phyloP scores from a whole-genome alignment of 108 stramenopile species.

The Skeletonema costatum region DNA sequence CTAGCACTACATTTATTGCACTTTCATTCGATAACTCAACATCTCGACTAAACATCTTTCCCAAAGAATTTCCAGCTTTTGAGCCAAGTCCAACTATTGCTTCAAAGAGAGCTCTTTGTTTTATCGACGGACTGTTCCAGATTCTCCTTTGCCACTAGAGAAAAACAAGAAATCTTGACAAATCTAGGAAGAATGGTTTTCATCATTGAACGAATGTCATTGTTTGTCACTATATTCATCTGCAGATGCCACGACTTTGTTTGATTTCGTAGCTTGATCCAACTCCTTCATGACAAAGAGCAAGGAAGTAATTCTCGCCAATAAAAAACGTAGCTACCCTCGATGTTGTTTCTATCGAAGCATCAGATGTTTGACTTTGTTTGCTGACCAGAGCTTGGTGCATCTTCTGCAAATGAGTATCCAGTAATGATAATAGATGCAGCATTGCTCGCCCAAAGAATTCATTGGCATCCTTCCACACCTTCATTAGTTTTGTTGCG shows the following conservation, averaged over 20 bases:
- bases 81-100: conserved; percentile 1
- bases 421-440: not conserved
- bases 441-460: conserved; percentile 5
- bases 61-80: conserved; percentile 1
- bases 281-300: conserved; percentile 12
- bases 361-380: not conserved
- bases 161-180: not conserved
- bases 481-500: conserved; percentile 3
- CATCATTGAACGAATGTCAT: not conserved
- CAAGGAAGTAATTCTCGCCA: conserved; percentile 20
- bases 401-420: conserved; percentile 3
- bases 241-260: not conserved
- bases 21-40: not conserved
- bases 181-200: not conserved
- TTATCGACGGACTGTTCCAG: not conserved
- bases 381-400: not conserved
- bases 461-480: conserved; percentile 12
- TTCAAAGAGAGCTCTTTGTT: not conserved
- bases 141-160: not conserved
- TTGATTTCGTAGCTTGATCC: not conserved
- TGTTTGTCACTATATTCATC: not conserved
- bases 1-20: not conserved
- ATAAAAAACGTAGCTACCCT: conserved; percentile 17
- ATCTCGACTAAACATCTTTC: not conserved
- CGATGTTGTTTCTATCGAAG: conserved; percentile 6